Conservation (phyloP, 768 basidiomycete species). For the Suillus brevipes region DNA sequence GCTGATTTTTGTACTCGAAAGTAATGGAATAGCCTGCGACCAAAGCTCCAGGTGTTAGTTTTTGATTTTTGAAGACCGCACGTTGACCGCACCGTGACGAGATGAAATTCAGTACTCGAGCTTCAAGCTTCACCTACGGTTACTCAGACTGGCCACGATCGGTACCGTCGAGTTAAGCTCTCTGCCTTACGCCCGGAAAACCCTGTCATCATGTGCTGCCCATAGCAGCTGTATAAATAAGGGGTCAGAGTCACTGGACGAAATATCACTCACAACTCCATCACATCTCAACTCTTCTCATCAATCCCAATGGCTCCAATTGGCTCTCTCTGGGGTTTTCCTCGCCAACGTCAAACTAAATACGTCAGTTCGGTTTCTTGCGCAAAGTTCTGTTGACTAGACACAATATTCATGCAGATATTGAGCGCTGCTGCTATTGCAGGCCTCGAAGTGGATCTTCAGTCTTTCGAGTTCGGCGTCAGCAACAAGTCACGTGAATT, state of each 20-base stretch:
- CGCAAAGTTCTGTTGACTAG: background rate
- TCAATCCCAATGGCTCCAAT: slow-evolving; percentile 22
- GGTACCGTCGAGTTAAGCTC: background rate
- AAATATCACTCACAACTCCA: background rate
- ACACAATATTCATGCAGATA: slow-evolving; percentile 20
- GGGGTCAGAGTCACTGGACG: background rate
- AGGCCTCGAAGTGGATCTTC: too few species aligned
- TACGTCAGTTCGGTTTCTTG: slow-evolving; percentile 18
- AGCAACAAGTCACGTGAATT: too few species aligned
- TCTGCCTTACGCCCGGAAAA: background rate
- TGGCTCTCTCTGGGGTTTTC: slow-evolving; percentile 30
- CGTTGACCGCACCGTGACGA: too few species aligned
- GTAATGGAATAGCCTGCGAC: background rate
- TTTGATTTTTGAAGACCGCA: background rate
- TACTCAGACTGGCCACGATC: background rate
- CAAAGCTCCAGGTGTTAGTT: background rate
- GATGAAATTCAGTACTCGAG: background rate
- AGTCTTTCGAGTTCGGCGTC: too few species aligned
- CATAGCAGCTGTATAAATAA: background rate
- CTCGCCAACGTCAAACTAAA: slow-evolving; percentile 30
- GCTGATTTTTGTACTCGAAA: background rate
- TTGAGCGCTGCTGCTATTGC: slow-evolving; percentile 24
- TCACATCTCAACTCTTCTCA: background rate
- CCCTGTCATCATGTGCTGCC: background rate
- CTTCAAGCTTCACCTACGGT: background rate